Evolutionary conservation across 495 filamentous ascomycete species (phyloP).

Genomic region (Elasticomyces elasticus): DNA sequence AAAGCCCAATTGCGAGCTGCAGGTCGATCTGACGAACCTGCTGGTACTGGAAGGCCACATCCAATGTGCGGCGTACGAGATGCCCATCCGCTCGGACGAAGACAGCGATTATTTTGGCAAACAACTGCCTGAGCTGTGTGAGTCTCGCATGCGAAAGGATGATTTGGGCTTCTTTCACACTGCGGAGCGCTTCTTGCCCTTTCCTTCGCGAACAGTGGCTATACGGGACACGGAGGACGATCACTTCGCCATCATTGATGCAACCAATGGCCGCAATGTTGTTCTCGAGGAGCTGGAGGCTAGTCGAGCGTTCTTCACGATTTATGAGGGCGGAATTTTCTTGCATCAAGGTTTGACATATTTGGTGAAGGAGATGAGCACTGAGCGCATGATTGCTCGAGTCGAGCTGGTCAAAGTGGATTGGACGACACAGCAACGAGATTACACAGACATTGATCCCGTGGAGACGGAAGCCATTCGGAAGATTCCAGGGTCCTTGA

Average conservation of each 20-base stretch:
- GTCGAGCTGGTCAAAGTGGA: slow-evolving; percentile 79
- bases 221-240: slow-evolving; percentile 90
- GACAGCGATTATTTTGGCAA: slow-evolving; percentile 73
- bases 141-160: slow-evolving; percentile 65
- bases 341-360: slow-evolving; percentile 90
- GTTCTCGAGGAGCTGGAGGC: slow-evolving; percentile 95
- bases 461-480: slow-evolving; percentile 78
- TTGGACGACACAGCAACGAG: slow-evolving; percentile 88
- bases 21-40: slow-evolving; percentile 84
- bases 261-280: slow-evolving; percentile 66
- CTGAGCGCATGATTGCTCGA: slow-evolving; percentile 63
- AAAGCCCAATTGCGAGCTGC: slow-evolving; percentile 76
- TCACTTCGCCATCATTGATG: slow-evolving; percentile 89
- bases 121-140: slow-evolving; percentile 60
- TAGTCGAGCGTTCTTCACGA: slow-evolving; percentile 85
- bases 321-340: slow-evolving; percentile 97
- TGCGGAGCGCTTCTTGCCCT: slow-evolving; percentile 75
- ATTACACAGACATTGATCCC: slow-evolving; percentile 92
- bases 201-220: slow-evolving; percentile 69
- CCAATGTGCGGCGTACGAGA: slow-evolving; percentile 91
- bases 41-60: slow-evolving; percentile 87
- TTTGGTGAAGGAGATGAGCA: slow-evolving; percentile 79
- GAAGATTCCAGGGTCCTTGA: slow-evolving; percentile 45
- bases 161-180: slow-evolving; percentile 78
- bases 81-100: slow-evolving; percentile 71